Base-by-base conservation (phyloP, 129 eudicot species). In the Ambrosia trifida region DNA sequence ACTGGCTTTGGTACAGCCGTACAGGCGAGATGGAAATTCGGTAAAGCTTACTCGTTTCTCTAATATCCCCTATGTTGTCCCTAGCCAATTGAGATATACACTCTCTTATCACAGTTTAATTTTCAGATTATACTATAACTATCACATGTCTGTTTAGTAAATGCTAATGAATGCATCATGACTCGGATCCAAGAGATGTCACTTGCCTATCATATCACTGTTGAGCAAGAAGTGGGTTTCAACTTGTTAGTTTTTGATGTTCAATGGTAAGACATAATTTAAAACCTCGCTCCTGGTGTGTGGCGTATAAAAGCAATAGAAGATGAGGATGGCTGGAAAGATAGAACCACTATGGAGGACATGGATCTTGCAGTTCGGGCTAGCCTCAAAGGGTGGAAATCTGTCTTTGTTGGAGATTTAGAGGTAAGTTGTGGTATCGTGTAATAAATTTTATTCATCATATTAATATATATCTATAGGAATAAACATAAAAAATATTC, bases 271-370 rank as follows among this genome's bases (percentile, higher is more conserved):
- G 63, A 60, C 40, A 5, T 18, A 19, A n/a, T 32, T 35, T 5
- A 65, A 18, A 19, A 30, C 24, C 13, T 47, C 11, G 20, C n/a
- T 38, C 49, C 92, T 57, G 95, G 97, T 36, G 90, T 90, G 13
- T 90, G 97, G 97, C 76, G 97, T 58, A 77, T 90, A 20, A 76
- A 68, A 72, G 97, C 97, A 51, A 66, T 90, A 17, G 72, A 79
- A 56, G 97, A 90, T 69, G 97, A 95, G 7, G 97, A 95, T 45
- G 97, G 97, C 3, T 90, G 97, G 97, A 90, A 90, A 83, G 97
- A 90, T 66, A 73, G 97, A 70, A 90, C 97, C 69, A 90, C 97
- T 2, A 91, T 90, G 5, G 97, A 90, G 68, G 95, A 90, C 73
- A 90, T 90, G 97, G 97, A 90, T 79, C 90, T 90, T 54, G 97